phyloP scores from a whole-genome alignment of 495 filamentous ascomycete genomes.

The Penicillium taxi region DNA sequence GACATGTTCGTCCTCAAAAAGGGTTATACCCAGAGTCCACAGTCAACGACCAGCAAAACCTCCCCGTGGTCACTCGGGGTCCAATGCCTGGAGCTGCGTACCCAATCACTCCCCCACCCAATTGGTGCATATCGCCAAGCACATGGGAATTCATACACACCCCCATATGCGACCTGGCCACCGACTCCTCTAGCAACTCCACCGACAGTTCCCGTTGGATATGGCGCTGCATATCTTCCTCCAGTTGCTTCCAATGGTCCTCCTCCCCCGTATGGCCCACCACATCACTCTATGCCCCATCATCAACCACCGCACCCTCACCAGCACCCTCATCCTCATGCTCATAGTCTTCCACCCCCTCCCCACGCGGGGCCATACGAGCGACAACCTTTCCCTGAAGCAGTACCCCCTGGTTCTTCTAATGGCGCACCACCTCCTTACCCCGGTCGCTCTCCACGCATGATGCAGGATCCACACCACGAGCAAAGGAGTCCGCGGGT shows the following conservation, averaged over 20 bases:
- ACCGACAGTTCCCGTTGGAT: conserved; percentile 31
- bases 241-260: conserved; percentile 26
- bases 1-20: conserved; percentile 76
- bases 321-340: conserved; percentile 5
- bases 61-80: conserved; percentile 55
- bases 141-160: conserved; percentile 37
- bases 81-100: conserved; percentile 53
- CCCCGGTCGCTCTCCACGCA: conserved; percentile 31
- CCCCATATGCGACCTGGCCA: conserved; percentile 56
- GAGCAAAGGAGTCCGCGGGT: conserved; percentile 27
- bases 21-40: conserved; percentile 97
- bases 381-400: conserved; percentile 27
- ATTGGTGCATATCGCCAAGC: conserved; percentile 44
- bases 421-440: conserved; percentile 17
- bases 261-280: conserved; percentile 23
- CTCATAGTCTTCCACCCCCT: conserved; percentile 23
- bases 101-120: conserved; percentile 42
- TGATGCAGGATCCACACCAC: conserved; percentile 21
- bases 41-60: conserved; percentile 71
- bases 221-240: conserved; percentile 31
- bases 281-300: conserved; percentile 17
- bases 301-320: conserved; percentile 22
- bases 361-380: conserved; percentile 28
- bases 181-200: conserved; percentile 51
- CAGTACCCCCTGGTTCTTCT: conserved; percentile 18